Percentiles rank a stretch among this genome's conserved stretches.
phyloP scores from a whole-genome alignment of 202 grass and related monocot genomes.

The Cymbopogon flexuosus region DNA sequence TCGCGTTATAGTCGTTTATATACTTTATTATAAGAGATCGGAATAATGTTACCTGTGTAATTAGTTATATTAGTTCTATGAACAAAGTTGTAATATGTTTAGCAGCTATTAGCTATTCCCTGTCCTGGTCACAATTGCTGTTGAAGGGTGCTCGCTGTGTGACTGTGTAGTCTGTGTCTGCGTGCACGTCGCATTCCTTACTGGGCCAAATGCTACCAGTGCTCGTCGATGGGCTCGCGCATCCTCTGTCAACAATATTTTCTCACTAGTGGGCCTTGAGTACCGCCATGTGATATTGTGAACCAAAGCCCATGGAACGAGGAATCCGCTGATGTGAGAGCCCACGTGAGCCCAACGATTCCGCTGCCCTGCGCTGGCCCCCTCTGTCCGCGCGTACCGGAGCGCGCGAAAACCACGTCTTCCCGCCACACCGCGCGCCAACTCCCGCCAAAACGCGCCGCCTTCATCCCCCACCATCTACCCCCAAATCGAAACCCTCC shows the following conservation, averaged over 20 bases:
- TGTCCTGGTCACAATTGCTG: not conserved
- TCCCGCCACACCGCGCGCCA: slow-evolving; percentile 23
- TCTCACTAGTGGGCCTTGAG: not conserved
- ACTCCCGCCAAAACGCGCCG: slow-evolving; percentile 52
- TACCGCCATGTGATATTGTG: not conserved
- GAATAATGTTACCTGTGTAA: slow-evolving; percentile 39
- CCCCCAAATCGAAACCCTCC: slow-evolving; percentile 23
- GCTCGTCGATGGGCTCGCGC: not conserved
- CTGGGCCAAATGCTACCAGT: not conserved
- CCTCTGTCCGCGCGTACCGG: not conserved
- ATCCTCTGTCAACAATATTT: not conserved
- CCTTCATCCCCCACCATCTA: not conserved
- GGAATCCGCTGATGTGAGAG: not conserved
- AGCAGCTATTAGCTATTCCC: not conserved
- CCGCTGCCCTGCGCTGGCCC: not conserved
- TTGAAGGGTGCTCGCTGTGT: too few species aligned
- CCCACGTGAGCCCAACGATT: not conserved
- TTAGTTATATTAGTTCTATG: slow-evolving; percentile 7
- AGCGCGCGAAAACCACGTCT: slow-evolving; percentile 35
- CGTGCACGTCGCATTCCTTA: too few species aligned
- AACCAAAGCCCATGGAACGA: not conserved
- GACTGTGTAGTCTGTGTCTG: too few species aligned
- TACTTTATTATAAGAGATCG: not conserved
- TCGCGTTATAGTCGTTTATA: not conserved
- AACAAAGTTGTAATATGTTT: slow-evolving; percentile 17